Percentiles rank a stretch among this genome's conserved stretches.
phyloP scores from a whole-genome alignment of 23 red algal genomes.

The Pyropia yezoensis region DNA sequence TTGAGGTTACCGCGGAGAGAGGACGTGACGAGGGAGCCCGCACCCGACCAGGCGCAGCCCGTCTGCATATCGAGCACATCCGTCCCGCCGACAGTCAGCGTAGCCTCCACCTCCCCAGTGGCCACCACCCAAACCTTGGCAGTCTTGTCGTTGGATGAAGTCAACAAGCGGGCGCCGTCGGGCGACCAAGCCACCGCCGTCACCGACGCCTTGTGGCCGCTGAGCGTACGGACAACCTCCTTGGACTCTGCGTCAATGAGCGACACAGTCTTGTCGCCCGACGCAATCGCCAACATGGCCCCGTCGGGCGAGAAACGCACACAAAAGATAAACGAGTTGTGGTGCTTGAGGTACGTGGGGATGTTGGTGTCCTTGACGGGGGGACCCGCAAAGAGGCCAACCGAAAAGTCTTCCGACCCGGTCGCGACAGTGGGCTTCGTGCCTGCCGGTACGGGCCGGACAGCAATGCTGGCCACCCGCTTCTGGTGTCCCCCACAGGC shows the following conservation, averaged over 20 bases:
- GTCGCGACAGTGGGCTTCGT: constrained; percentile 9
- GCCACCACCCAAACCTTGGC: constrained; percentile 42
- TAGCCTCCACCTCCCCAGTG: constrained; percentile 24
- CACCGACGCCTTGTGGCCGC: constrained; percentile 52
- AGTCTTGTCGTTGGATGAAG: constrained; percentile 62
- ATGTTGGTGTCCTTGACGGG: constrained; percentile 41
- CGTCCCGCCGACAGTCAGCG: constrained; percentile 26
- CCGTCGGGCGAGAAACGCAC: constrained; percentile 60
- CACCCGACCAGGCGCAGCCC: constrained; percentile 20
- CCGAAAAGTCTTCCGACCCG: constrained; percentile 57
- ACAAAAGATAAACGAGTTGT: constrained; percentile 43
- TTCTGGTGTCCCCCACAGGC: constrained; percentile 52
- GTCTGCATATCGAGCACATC: constrained; percentile 77
- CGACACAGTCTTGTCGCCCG: constrained; percentile 29
- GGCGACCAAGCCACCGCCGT: constrained; percentile 41
- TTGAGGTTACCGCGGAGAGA: constrained; percentile 38
- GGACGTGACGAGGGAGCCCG: constrained; percentile 25
- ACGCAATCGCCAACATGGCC: constrained; percentile 27
- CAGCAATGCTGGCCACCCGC: constrained; percentile 24
- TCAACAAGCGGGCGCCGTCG: constrained; percentile 31
- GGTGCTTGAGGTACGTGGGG: constrained; percentile 40
- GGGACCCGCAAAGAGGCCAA: constrained; percentile 58
- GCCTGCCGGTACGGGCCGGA: background rate
- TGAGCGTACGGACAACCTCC: constrained; percentile 17
- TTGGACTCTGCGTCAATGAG: constrained; percentile 19